These are phyloP conservation scores for Phytophthora parvispora DNA, from an alignment of 352 stramenopile species.

Conservation along the genomic window DNA sequence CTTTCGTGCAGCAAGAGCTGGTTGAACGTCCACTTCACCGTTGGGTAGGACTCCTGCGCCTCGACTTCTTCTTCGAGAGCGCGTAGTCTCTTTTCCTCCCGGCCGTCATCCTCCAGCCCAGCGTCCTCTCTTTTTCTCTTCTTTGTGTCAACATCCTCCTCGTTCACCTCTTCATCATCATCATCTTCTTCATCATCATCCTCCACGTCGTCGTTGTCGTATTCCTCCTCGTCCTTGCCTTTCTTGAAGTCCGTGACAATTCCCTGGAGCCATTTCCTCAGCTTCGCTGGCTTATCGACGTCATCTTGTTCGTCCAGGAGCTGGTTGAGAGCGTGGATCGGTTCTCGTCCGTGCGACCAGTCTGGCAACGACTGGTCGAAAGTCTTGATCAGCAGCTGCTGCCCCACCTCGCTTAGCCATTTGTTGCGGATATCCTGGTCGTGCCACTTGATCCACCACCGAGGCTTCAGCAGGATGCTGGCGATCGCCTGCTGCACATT, in stretches of 20 bases:
- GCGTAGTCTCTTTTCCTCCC: neutral
- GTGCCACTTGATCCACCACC: conserved; percentile 57
- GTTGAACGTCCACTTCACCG: conserved; percentile 29
- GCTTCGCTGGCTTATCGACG: neutral
- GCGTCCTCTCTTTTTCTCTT: conserved; percentile 18
- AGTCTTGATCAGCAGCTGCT: conserved; percentile 27
- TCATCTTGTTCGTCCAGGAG: conserved; percentile 2
- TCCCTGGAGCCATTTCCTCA: conserved; percentile 28
- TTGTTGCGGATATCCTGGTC: conserved; percentile 32
- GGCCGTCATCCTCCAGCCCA: neutral
- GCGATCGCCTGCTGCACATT: conserved; percentile 39
- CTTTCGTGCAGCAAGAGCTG: conserved; percentile 33
- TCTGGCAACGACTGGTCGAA: conserved; percentile 29
- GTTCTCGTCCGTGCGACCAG: conserved; percentile 9
- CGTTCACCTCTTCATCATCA: conserved; percentile 35
- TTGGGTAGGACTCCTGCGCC: conserved; percentile 17
- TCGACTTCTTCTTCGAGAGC: neutral
- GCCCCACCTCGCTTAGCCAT: conserved; percentile 49
- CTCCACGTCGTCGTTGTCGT: conserved; percentile 13
- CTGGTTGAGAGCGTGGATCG: conserved; percentile 7
- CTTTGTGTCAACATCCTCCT: neutral
- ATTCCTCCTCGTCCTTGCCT: conserved; percentile 3
- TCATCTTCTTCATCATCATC: conserved; percentile 41
- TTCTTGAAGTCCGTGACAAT: conserved; percentile 21
- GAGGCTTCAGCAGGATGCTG: conserved; percentile 50